These are phyloP conservation scores for Excoecaria agallocha DNA, from an alignment of 345 rosid genomes.

Conservation along the genomic window DNA sequence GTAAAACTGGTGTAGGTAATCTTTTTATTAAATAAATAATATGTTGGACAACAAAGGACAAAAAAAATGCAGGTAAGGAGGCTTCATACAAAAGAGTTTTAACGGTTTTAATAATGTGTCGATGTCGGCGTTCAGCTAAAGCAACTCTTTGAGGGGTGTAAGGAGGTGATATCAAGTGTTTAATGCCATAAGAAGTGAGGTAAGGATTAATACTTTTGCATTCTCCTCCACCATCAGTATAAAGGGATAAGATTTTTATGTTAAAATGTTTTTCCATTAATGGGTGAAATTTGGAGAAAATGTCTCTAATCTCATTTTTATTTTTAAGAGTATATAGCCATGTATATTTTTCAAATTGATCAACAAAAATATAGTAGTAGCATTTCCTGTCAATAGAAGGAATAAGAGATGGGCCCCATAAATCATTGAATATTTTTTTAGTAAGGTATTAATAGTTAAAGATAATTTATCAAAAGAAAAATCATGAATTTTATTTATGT, in stretches of 20 bases:
- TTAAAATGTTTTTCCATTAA: too few relatives aligned
- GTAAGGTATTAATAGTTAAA: neutral
- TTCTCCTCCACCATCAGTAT: slow-evolving; percentile 4
- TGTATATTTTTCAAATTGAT: neutral
- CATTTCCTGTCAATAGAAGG: neutral
- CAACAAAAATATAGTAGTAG: neutral
- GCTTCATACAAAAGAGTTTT: neutral
- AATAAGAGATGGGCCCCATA: neutral
- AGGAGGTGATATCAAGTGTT: neutral
- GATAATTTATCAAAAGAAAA: neutral
- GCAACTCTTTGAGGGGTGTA: neutral
- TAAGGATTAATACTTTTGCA: neutral
- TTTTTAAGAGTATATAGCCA: too few relatives aligned
- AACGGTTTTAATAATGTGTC: neutral
- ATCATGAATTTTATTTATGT: neutral
- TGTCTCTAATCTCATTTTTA: neutral
- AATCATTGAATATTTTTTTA: neutral
- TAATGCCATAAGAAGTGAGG: neutral
- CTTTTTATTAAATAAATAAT: neutral
- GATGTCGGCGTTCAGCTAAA: neutral
- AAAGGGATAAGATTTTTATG: neutral
- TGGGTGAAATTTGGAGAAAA: too few relatives aligned
- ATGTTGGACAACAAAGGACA: neutral
- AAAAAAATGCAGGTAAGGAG: too few relatives aligned
- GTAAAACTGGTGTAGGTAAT: too few relatives aligned